Evolutionary conservation across 176 grass and related monocot species (phyloP), one percentile per base, ranked within the genome.

Genomic region (Ensete ventricosum): DNA sequence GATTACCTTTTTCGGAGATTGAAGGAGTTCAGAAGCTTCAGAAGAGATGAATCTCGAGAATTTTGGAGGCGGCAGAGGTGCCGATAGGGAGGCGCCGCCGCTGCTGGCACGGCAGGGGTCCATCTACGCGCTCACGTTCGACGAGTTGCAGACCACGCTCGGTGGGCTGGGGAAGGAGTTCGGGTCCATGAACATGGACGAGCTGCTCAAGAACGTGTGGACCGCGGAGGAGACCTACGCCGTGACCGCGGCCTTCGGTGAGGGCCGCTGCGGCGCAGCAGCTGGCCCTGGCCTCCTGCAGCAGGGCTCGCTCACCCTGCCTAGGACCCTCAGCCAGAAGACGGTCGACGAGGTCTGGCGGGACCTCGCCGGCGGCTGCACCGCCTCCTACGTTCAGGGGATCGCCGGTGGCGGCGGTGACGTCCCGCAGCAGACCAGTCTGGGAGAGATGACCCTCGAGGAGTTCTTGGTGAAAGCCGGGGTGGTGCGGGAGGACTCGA

Each of bases 161-260:
- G 88, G 81, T 23, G 82, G 88, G 8, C 26, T 70, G 20, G 86
- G 90, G 5, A 98, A 93, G 88, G 90, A 98, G 16, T 93, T 91
- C 67, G 75, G 90, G 14, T 98, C 94, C 16, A 91, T 93, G 94
- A 93, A 97, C 72, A 97, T 98, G 94, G 94, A 98, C 79, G 93
- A 96, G 83, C 79, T 96, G 65, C 78, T 96, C 59, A 91, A 89
- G 79, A 96, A 80, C 83, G 92, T 96, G 81, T 96, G 93, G 93
- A 96, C 85, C 11, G 93, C 93, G 3, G 93, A 96, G 87, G 90
- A 92, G 81, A 90, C 79, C 83, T 90, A 90, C 62, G 89, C 80
- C 69, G 88, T 96, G 85, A 82, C 83, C 14, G 9, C 24, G 1
- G 81, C 84, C 14, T 70, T 19, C 77, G 11, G 24, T 8, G n/a